Base-by-base conservation (phyloP, 1,284 basidiomycete species). In the Cryptococcus depauperatus region DNA sequence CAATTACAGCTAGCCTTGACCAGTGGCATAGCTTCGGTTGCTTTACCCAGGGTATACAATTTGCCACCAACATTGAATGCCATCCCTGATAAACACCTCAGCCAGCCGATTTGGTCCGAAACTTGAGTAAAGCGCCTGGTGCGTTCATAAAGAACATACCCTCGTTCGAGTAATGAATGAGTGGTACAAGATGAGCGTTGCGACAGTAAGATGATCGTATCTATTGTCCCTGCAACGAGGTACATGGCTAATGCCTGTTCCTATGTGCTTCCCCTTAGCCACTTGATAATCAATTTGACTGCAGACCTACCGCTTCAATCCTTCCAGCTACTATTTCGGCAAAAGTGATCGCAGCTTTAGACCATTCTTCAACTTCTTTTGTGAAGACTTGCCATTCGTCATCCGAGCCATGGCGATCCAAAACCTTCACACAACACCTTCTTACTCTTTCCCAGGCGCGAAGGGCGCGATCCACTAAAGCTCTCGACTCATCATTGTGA, bases 51-150 rank as follows among this genome's bases (percentile, higher is more conserved):
- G 22, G 66, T 66, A 54, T 67, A 74, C 6, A 71, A 54, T 28
- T 57, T 58, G 14, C 62, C 64, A 6, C 61, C 73, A 37, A 63
- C 52, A 38, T 72, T 72, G 51, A 71, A 73, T 23, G 64, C 65
- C 4, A 59, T 56, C 9, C 48, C 62, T 3, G 65, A 62, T 25
- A 71, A 38, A 37, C 57, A 64, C 16, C 56, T 54, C n/a, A 56
- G 35, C 34, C 54, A 56, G 21, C 51, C 45, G 37, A 47, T 26
- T 23, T 44, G 10, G 25, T 46, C 32, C 5, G 14, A 6, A 13
- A 33, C 7, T 25, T 29, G 14, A 4, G 26, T 46, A 18, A 26
- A 35, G 10, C 8, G 28, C 8, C 14, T 32, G 14, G 11, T 46
- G 11, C 26, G 39, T 18, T 18, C 3, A 18, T 43, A 33, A 4